These are phyloP conservation scores for Acacia confusa DNA, from an alignment of 306 rosid species.

Conservation along the genomic window DNA sequence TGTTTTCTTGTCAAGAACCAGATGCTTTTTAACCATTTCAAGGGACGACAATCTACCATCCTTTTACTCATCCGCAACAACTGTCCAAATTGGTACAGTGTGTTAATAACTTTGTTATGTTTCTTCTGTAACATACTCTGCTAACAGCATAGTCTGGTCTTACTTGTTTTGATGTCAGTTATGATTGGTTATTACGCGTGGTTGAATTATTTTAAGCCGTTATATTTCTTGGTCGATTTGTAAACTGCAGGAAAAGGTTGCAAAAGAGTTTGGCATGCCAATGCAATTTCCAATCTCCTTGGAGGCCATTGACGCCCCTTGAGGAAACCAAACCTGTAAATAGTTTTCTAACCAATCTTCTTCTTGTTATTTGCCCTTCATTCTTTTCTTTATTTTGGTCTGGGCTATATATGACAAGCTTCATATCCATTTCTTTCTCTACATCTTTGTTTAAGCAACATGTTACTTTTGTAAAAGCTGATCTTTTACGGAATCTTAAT, in stretches of 20 bases:
- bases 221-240: slow-evolving; percentile 16
- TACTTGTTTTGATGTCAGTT: no score
- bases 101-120: no score
- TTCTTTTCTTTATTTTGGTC: neutral
- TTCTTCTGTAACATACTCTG: no score
- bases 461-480: neutral
- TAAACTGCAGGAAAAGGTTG: slow-evolving; percentile 75
- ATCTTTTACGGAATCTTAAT: neutral
- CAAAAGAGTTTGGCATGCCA: slow-evolving; percentile 82
- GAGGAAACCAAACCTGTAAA: slow-evolving; percentile 83
- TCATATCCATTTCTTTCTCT: neutral
- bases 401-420: neutral
- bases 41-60: neutral
- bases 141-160: no score
- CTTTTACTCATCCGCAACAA: slow-evolving; percentile 6
- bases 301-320: slow-evolving; percentile 63
- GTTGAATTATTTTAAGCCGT: neutral
- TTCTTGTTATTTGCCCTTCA: slow-evolving; percentile 10
- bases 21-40: neutral
- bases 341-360: slow-evolving; percentile 27
- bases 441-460: neutral
- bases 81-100: neutral
- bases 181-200: neutral
- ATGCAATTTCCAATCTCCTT: slow-evolving; percentile 83
- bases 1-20: neutral